These are phyloP conservation scores for Gracilariopsis chorda DNA, from an alignment of 23 red algal species.

Conservation along the genomic window DNA sequence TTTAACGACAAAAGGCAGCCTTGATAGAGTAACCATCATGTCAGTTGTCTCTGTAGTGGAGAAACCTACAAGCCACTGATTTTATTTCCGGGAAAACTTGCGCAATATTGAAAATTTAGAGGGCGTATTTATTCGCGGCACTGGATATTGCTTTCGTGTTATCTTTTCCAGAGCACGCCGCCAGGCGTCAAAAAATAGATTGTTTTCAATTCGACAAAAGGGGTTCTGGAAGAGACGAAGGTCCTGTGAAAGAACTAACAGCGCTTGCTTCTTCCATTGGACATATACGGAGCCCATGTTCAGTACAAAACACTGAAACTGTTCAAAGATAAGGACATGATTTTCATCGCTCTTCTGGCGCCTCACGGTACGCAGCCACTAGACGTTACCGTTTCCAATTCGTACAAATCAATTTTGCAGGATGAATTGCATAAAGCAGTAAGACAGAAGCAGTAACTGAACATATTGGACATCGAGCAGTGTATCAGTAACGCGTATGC, in stretches of 20 bases:
- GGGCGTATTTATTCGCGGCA: background rate
- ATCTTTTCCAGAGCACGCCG: background rate
- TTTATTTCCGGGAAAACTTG: constrained; percentile 22
- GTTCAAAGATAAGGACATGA: constrained; percentile 6
- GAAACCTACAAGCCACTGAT: constrained; percentile 10
- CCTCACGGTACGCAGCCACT: constrained; percentile 23
- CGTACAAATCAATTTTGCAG: background rate
- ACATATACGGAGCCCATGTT: constrained; percentile 19
- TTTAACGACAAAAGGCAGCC: background rate
- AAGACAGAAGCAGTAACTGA: background rate
- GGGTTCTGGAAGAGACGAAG: constrained; percentile 8
- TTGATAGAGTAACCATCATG: constrained; percentile 11
- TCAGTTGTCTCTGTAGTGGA: background rate
- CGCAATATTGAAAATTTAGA: background rate
- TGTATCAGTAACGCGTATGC: constrained; percentile 3
- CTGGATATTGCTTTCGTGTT: background rate
- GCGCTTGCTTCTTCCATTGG: background rate
- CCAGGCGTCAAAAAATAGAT: constrained; percentile 1
- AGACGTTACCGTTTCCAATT: constrained; percentile 19
- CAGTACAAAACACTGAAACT: constrained; percentile 9
- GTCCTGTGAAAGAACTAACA: background rate
- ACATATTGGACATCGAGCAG: background rate
- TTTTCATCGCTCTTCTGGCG: background rate
- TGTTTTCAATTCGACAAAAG: constrained; percentile 11
- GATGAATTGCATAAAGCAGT: background rate